phyloP scores from a whole-genome alignment of 2,329 filamentous ascomycete genomes.

The Cryphonectria japonica region DNA sequence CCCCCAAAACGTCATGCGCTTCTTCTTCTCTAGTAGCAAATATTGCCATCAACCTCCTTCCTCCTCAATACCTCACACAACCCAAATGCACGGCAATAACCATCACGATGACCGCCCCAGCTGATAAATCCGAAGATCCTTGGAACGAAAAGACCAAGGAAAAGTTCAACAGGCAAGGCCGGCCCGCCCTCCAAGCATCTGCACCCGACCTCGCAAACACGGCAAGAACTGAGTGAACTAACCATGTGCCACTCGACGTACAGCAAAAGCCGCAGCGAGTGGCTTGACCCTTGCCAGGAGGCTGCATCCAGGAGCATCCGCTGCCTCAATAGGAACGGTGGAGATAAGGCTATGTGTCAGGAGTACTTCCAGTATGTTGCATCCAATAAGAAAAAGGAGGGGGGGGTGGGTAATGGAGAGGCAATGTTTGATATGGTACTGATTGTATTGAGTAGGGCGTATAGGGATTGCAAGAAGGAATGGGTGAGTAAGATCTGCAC shows the following conservation, averaged over 20 bases:
- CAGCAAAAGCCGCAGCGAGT: conserved; percentile 88
- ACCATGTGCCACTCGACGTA: conserved; percentile 21
- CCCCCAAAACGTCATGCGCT: conserved; percentile 18
- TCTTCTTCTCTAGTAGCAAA: not conserved
- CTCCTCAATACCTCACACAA: not conserved
- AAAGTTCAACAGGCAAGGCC: conserved; percentile 66
- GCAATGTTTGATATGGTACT: not conserved
- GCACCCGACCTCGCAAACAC: no score
- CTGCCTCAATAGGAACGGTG: conserved; percentile 86
- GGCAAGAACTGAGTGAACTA: conserved; percentile 21
- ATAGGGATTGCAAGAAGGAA: conserved; percentile 91
- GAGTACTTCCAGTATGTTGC: conserved; percentile 89
- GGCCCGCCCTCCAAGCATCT: conserved; percentile 5
- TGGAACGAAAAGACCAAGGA: conserved; percentile 64
- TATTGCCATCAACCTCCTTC: not conserved
- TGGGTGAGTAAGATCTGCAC: conserved; percentile 66
- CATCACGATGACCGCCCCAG: conserved; percentile 25
- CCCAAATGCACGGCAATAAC: conserved; percentile 22
- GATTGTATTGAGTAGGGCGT: conserved; percentile 63
- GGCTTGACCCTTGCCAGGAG: conserved; percentile 94
- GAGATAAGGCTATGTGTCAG: conserved; percentile 84
- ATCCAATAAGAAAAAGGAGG: not conserved
- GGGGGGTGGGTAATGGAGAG: not conserved
- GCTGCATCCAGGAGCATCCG: conserved; percentile 82
- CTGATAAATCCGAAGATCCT: conserved; percentile 40